Percentiles rank a stretch among this genome's conserved stretches.
Conservation (phyloP, 2,329 filamentous ascomycete genomes). For the Rosellinia necatrix region DNA sequence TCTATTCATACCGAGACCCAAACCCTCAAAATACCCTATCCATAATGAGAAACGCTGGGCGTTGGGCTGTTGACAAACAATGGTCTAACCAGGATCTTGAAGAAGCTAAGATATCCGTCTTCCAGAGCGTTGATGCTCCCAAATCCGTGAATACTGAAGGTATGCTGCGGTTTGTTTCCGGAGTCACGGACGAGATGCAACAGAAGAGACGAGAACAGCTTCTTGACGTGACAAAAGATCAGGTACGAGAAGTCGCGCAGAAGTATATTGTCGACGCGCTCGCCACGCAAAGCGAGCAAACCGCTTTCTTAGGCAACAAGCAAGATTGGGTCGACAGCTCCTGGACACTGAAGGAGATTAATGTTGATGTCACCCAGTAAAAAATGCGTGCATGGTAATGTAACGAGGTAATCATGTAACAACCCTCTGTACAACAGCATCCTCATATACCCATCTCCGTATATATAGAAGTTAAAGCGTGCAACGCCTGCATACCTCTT, state of each 20-base stretch:
- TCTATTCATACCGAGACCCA: slow-evolving; percentile 96
- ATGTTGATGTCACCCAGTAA: slow-evolving; percentile 53
- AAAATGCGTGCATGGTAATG: slow-evolving; percentile 30
- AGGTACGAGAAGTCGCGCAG: slow-evolving; percentile 82
- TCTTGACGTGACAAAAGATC: slow-evolving; percentile 80
- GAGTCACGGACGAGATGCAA: slow-evolving; percentile 86
- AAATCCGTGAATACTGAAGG: slow-evolving; percentile 86
- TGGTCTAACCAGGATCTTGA: slow-evolving; percentile 89
- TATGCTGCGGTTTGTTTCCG: slow-evolving; percentile 81
- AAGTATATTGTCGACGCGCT: slow-evolving; percentile 75
- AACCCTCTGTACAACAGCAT: slow-evolving; percentile 40
- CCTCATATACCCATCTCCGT: slow-evolving; percentile 46
- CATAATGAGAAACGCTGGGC: slow-evolving; percentile 81
- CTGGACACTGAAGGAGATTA: slow-evolving; percentile 80
- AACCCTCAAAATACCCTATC: slow-evolving; percentile 87
- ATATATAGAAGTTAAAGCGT: slow-evolving; percentile 30
- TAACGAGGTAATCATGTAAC: slow-evolving; percentile 28
- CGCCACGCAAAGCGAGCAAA: slow-evolving; percentile 62
- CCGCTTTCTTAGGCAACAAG: slow-evolving; percentile 81
- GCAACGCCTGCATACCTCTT: slow-evolving; percentile 17
- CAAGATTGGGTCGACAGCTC: slow-evolving; percentile 74
- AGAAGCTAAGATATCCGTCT: slow-evolving; percentile 93
- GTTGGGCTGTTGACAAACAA: slow-evolving; percentile 78
- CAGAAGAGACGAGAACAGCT: slow-evolving; percentile 82
- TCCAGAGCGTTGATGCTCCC: slow-evolving; percentile 90